A percentile compares a stretch with the other conserved stretches of the same genome.
phyloP scores from a whole-genome alignment of 164 flowering plant species.

The Akebia trifoliata region DNA sequence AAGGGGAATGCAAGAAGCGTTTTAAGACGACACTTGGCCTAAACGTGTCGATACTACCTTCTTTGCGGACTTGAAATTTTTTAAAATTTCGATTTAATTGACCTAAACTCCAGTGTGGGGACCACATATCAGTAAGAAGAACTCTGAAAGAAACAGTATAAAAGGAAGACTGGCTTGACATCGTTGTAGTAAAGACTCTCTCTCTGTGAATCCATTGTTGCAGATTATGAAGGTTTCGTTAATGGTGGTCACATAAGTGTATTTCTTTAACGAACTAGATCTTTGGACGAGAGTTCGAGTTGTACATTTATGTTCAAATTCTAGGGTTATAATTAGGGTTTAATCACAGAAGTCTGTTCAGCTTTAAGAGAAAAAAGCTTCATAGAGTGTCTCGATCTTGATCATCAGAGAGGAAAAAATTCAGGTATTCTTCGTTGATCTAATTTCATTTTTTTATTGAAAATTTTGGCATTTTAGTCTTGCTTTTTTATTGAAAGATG shows the following conservation, averaged over 20 bases:
- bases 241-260: background rate
- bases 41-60: background rate
- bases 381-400: too few relatives aligned
- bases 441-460: too few relatives aligned
- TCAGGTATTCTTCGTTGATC: too few relatives aligned
- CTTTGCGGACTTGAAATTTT: background rate
- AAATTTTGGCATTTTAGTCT: too few relatives aligned
- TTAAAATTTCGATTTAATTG: background rate
- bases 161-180: background rate
- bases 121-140: background rate
- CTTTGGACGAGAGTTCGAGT: background rate
- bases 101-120: background rate
- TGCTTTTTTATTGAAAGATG: too few relatives aligned
- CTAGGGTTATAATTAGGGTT: too few relatives aligned
- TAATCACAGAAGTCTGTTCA: too few relatives aligned
- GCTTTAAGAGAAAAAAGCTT: too few relatives aligned
- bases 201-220: background rate
- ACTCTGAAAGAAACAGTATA: background rate
- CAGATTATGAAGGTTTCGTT: background rate
- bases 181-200: background rate
- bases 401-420: too few relatives aligned
- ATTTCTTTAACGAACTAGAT: background rate
- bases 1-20: background rate
- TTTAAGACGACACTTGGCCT: background rate
- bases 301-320: background rate